Evolutionary conservation across 2,329 filamentous ascomycete genomes (phyloP).

Genomic region (Aspergillus aculeatus): DNA sequence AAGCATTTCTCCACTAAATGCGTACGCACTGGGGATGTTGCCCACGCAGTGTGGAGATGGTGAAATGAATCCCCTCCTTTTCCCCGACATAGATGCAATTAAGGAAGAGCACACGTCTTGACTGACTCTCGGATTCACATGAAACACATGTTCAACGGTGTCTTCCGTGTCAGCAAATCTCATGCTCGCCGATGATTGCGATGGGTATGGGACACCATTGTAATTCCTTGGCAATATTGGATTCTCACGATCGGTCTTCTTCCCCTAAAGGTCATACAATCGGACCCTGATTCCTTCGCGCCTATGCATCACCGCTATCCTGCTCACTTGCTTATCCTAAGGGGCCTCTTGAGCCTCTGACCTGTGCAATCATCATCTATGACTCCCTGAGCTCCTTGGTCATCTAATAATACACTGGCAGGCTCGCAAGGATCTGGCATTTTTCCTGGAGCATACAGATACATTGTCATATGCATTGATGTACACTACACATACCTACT

Average conservation of each 20-base stretch:
- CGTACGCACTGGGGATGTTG: not conserved
- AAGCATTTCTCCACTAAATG: constrained; percentile 12
- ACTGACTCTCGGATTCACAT: constrained; percentile 7
- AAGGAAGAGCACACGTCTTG: not conserved
- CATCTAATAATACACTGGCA: not conserved
- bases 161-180: not conserved
- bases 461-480: constrained; percentile 9
- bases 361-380: not conserved
- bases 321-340: not conserved
- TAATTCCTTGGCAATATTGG: not conserved
- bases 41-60: constrained; percentile 5
- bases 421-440: not conserved
- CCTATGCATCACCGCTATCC: not conserved
- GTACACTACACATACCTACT: constrained; percentile 11
- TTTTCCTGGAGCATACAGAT: constrained; percentile 4
- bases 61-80: not conserved
- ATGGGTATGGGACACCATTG: not conserved
- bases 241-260: no score
- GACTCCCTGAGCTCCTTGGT: not conserved
- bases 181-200: not conserved
- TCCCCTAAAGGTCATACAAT: not conserved
- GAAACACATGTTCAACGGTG: constrained; percentile 9
- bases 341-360: not conserved
- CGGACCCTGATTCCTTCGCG: not conserved
- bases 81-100: not conserved